These are phyloP conservation scores for Mycosphaerella sp. DNA, from an alignment of 2,329 filamentous ascomycete genomes.

Conservation along the genomic window DNA sequence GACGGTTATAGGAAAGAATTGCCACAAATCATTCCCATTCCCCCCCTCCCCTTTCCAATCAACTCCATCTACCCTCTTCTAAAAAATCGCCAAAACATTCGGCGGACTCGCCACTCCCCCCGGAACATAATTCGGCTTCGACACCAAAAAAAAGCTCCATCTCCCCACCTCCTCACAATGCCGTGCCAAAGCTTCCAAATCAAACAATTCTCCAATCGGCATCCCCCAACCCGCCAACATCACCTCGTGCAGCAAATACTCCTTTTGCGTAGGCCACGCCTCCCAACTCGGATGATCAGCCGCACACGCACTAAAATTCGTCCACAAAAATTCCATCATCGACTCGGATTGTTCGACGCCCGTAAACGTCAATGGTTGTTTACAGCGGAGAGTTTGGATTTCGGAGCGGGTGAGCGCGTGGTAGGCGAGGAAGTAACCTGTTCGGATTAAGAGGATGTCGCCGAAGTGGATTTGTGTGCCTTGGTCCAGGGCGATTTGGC, in stretches of 20 bases:
- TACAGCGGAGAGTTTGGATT: conserved; percentile 34
- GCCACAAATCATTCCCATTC: conserved; percentile 34
- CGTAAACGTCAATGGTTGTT: conserved; percentile 41
- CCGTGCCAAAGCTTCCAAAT: conserved; percentile 42
- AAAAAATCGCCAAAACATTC: conserved; percentile 38
- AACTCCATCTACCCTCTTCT: not conserved
- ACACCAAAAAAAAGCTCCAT: conserved; percentile 46
- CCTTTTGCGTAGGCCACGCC: conserved; percentile 35
- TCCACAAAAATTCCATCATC: conserved; percentile 40
- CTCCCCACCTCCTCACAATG: conserved; percentile 36
- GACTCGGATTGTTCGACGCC: conserved; percentile 45
- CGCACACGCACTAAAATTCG: conserved; percentile 35
- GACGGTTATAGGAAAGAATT: conserved; percentile 51
- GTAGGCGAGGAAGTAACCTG: conserved; percentile 42
- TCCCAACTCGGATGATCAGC: conserved; percentile 37
- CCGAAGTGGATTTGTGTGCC: conserved; percentile 50
- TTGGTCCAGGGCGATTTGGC: conserved; percentile 42
- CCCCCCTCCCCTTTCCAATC: no score
- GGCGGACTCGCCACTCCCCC: conserved; percentile 36
- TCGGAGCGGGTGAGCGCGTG: conserved; percentile 35
- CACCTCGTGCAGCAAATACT: conserved; percentile 41
- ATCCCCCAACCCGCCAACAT: conserved; percentile 46
- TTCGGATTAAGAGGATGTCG: conserved; percentile 48
- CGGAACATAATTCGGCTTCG: conserved; percentile 43
- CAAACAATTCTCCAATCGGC: conserved; percentile 48